Evolutionary conservation across 176 grass and related monocot species (phyloP).

Genomic region (Aechmea fasciata): DNA sequence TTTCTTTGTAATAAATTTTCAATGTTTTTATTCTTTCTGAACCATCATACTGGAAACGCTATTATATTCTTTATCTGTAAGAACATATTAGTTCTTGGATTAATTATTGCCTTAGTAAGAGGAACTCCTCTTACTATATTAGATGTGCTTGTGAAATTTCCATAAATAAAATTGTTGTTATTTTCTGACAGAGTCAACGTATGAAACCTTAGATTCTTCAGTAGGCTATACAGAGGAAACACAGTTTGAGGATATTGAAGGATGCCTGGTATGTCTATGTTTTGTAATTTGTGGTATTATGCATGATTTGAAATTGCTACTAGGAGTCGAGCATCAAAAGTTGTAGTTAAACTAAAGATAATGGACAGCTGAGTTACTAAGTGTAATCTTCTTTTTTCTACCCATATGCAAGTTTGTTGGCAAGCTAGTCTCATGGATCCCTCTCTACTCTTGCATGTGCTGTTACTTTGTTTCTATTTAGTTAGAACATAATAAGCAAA

Average conservation of each 20-base stretch:
- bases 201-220: conserved; percentile 19
- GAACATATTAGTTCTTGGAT: neutral
- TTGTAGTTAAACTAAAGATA: no score
- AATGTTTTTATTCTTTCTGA: no score
- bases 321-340: neutral
- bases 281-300: neutral
- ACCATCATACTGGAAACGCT: neutral
- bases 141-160: neutral
- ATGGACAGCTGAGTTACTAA: no score
- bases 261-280: conserved; percentile 50
- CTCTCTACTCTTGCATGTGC: no score
- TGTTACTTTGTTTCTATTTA: no score
- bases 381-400: no score
- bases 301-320: neutral
- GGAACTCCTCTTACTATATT: neutral
- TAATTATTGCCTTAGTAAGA: neutral
- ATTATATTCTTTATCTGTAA: neutral
- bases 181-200: conserved; percentile 23
- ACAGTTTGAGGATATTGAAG: conserved; percentile 69
- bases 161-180: neutral
- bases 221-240: conserved; percentile 25
- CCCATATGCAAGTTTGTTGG: no score
- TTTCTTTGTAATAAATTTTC: no score
- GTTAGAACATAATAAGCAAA: no score
- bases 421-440: no score